These are phyloP conservation scores for Candida easanensis DNA, from an alignment of 805 yeast genomes.

Conservation along the genomic window DNA sequence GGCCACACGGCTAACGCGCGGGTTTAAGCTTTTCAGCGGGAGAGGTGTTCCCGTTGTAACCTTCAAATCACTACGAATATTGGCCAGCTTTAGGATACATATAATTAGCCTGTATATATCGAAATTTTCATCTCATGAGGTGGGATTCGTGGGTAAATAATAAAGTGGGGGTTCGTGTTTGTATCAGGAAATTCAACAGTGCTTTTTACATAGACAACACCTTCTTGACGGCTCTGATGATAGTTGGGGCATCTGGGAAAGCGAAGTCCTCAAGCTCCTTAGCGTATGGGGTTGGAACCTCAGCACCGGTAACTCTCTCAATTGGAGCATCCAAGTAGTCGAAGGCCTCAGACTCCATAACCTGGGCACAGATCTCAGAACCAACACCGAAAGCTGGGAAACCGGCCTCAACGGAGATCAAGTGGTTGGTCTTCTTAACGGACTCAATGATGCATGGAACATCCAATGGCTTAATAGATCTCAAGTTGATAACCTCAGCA, in stretches of 20 bases:
- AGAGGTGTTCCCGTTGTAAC: too few relatives aligned
- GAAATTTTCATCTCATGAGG: conserved; percentile 2
- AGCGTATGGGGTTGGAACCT: conserved; percentile 99
- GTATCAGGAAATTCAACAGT: neutral
- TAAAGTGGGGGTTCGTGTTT: neutral
- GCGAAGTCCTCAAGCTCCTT: conserved; percentile 95
- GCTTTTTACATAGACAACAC: conserved; percentile 59
- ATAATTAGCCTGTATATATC: conserved; percentile 2
- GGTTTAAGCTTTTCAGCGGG: too few relatives aligned
- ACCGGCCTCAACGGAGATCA: conserved; percentile 94
- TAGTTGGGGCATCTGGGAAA: conserved; percentile 94
- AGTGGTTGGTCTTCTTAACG: conserved; percentile 94
- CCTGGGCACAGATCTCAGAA: conserved; percentile 94
- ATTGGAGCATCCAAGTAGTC: conserved; percentile 98
- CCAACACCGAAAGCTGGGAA: conserved; percentile 99
- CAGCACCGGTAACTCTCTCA: conserved; percentile 98
- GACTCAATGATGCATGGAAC: conserved; percentile 79
- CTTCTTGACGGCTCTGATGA: conserved; percentile 82
- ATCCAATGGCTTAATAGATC: conserved; percentile 97
- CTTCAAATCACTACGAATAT: too few relatives aligned
- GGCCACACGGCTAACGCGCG: too few relatives aligned
- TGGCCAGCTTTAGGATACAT: neutral
- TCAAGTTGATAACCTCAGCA: conserved; percentile 92
- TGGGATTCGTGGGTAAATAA: neutral
- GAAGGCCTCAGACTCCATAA: conserved; percentile 97